Percentiles rank a stretch among this genome's conserved stretches.
Evolutionary conservation across 352 stramenopile species (phyloP).

Genomic region (Phytophthora sp.): DNA sequence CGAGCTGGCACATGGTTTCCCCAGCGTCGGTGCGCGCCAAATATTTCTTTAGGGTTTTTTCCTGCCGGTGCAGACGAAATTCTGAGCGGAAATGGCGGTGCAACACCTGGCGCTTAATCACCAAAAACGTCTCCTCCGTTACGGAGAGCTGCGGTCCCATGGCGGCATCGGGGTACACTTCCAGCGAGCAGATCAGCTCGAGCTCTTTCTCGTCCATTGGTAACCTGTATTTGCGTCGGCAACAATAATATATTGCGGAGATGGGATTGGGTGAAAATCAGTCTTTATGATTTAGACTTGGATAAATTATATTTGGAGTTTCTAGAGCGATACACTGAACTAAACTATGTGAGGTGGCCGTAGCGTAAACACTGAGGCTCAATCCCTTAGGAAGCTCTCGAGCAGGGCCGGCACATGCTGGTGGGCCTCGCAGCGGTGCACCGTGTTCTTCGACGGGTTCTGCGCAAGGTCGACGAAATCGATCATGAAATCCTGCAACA

Average conservation of each 20-base stretch:
- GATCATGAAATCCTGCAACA: conserved; percentile 56
- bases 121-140: conserved; percentile 54
- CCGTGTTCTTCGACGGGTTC: conserved; percentile 41
- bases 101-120: conserved; percentile 66
- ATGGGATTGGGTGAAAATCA: conserved; percentile 16
- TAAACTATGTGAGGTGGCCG: conserved; percentile 15
- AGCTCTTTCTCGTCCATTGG: conserved; percentile 62
- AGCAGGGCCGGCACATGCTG: conserved; percentile 56
- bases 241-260: not conserved
- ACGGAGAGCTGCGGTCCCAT: conserved; percentile 34
- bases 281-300: not conserved
- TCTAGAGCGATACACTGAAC: conserved; percentile 15
- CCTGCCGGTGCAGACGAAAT: conserved; percentile 60
- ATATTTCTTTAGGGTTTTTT: conserved; percentile 64
- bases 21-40: conserved; percentile 41
- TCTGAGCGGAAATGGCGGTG: conserved; percentile 51
- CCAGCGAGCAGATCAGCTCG: conserved; percentile 52
- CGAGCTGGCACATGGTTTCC: conserved; percentile 49
- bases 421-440: conserved; percentile 50
- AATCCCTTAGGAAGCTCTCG: conserved; percentile 53
- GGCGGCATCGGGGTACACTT: conserved; percentile 32
- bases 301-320: conserved; percentile 29
- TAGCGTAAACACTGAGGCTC: conserved; percentile 20
- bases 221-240: not conserved
- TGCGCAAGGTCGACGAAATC: conserved; percentile 58